A percentile compares a stretch with the other conserved stretches of the same genome.
These are phyloP conservation scores for Oryza longistaminata DNA, from an alignment of 176 grass and related monocot species.

Conservation along the genomic window DNA sequence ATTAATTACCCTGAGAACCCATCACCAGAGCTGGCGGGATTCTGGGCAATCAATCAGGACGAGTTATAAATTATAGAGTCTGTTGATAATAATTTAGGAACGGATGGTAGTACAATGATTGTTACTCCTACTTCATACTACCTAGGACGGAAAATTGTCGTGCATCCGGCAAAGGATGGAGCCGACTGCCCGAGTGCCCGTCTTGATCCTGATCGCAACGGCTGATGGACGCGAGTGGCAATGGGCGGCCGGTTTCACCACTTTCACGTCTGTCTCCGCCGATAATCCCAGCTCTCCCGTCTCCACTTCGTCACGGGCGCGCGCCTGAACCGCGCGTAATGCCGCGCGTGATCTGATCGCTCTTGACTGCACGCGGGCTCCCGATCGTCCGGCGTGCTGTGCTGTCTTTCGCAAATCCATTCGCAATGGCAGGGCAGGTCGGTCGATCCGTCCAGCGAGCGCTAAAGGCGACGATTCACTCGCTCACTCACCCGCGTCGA, in stretches of 20 bases:
- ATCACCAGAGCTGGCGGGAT: too few relatives aligned
- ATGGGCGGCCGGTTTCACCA: not conserved
- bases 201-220: not conserved
- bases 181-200: not conserved
- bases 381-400: too few relatives aligned
- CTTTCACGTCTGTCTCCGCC: not conserved
- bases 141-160: too few relatives aligned
- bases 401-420: too few relatives aligned
- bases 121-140: too few relatives aligned
- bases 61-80: too few relatives aligned
- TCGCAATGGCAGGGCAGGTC: too few relatives aligned
- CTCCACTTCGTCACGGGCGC: not conserved
- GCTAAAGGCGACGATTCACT: not conserved
- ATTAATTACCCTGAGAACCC: too few relatives aligned
- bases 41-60: too few relatives aligned
- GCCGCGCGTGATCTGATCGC: not conserved
- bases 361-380: slow-evolving; percentile 4
- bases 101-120: too few relatives aligned
- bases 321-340: not conserved
- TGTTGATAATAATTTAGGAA: too few relatives aligned
- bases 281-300: not conserved
- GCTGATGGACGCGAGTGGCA: not conserved
- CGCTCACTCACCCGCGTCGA: slow-evolving; percentile 28
- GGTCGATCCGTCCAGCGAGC: not conserved
- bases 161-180: too few relatives aligned